Evolutionary conservation across 1,284 basidiomycete species (phyloP).

Genomic region (Grifola frondosa): DNA sequence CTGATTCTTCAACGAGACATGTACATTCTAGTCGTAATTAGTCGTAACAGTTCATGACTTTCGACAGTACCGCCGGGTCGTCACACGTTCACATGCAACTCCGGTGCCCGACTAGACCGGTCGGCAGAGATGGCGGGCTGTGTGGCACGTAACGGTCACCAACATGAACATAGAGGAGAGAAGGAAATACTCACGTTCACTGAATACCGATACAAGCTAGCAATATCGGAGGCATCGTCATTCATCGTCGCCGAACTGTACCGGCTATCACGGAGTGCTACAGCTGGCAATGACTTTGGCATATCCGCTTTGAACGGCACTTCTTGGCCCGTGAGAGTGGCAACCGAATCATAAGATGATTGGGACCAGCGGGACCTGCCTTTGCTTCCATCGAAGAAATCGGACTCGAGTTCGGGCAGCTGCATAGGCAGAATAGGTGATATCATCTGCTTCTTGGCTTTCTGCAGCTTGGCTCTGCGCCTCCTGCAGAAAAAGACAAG

Average conservation of each 20-base stretch:
- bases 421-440: constrained; percentile 42
- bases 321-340: constrained; percentile 1
- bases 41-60: too few species aligned
- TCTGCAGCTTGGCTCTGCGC: constrained; percentile 13
- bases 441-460: constrained; percentile 2
- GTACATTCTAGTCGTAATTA: too few species aligned
- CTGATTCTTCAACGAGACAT: too few species aligned
- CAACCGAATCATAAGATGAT: constrained; percentile 1
- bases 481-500: constrained; percentile 32
- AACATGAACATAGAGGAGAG: too few species aligned
- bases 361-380: constrained; percentile 4
- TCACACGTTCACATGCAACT: constrained; percentile 15
- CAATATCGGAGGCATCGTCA: constrained; percentile 7
- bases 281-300: constrained; percentile 7
- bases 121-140: too few species aligned
- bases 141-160: too few species aligned
- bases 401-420: constrained; percentile 35
- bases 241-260: constrained; percentile 7
- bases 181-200: constrained; percentile 9
- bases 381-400: constrained; percentile 19
- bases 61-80: too few species aligned
- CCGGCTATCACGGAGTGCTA: constrained; percentile 7
- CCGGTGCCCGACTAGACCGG: too few species aligned
- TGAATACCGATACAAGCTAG: constrained; percentile 10
- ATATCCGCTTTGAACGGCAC: constrained; percentile 3